These are phyloP conservation scores for Chamaecyparis obtusa DNA, from an alignment of 75 land plant genomes.

Conservation along the genomic window DNA sequence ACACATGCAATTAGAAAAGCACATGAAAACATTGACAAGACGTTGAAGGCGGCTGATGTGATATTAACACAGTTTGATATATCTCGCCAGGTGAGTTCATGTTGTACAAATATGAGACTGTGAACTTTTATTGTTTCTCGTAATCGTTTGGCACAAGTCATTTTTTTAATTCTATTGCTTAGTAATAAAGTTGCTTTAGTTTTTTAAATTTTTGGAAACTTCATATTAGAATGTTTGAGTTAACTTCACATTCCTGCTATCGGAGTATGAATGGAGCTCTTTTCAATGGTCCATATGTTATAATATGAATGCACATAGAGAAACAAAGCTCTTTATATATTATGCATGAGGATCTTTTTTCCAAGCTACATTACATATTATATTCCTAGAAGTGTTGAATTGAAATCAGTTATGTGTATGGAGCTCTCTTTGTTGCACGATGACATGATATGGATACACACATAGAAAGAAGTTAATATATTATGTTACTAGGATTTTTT, in stretches of 20 bases:
- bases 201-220: neutral
- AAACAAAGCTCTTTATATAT: neutral
- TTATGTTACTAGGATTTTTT: neutral
- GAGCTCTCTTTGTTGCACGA: neutral
- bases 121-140: slow-evolving; percentile 5
- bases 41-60: slow-evolving; percentile 68
- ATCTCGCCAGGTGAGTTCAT: slow-evolving; percentile 54
- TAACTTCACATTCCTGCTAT: neutral
- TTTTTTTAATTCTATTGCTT: neutral
- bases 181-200: neutral
- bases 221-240: neutral
- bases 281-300: neutral
- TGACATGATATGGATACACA: neutral
- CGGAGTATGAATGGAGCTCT: neutral
- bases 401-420: neutral
- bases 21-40: slow-evolving; percentile 84
- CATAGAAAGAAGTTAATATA: neutral
- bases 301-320: neutral
- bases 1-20: slow-evolving; percentile 74
- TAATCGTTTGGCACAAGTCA: neutral
- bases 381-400: neutral
- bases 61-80: slow-evolving; percentile 77
- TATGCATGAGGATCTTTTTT: neutral
- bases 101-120: neutral
- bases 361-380: neutral